phyloP scores from a whole-genome alignment of 345 rosid species.

The Mangifera indica region DNA sequence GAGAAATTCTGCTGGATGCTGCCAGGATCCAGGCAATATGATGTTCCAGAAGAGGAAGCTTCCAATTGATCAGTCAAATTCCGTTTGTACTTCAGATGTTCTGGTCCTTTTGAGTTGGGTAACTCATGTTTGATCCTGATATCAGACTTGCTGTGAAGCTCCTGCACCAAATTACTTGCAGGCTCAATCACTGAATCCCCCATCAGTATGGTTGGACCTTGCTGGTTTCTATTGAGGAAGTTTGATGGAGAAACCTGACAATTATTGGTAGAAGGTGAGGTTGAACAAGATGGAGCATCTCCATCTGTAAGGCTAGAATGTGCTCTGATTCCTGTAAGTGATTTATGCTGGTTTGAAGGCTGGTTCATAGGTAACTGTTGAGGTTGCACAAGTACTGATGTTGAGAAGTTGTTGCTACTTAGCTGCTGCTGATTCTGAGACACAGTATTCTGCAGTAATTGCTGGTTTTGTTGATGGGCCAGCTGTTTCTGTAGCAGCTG shows the following conservation, averaged over 20 bases:
- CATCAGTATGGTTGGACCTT: constrained; percentile 46
- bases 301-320: constrained; percentile 65
- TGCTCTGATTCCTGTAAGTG: constrained; percentile 47
- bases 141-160: constrained; percentile 68
- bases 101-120: constrained; percentile 49
- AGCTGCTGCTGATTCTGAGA: constrained; percentile 60
- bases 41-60: constrained; percentile 90
- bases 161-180: constrained; percentile 55
- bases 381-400: constrained; percentile 53
- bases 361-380: constrained; percentile 60
- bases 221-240: constrained; percentile 69
- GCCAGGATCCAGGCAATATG: constrained; percentile 80
- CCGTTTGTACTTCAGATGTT: constrained; percentile 64
- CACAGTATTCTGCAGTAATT: constrained; percentile 44
- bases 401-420: constrained; percentile 54
- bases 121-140: constrained; percentile 55
- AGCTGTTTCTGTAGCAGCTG: constrained; percentile 65
- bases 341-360: constrained; percentile 52
- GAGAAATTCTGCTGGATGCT: constrained; percentile 70
- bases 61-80: constrained; percentile 72
- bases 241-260: constrained; percentile 45
- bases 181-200: constrained; percentile 60
- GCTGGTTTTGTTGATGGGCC: constrained; percentile 52
- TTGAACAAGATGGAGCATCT: constrained; percentile 63
- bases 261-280: constrained; percentile 53